Evolutionary conservation across 176 grass and related monocot genomes (phyloP).

Genomic region (Aegilops tauschii): DNA sequence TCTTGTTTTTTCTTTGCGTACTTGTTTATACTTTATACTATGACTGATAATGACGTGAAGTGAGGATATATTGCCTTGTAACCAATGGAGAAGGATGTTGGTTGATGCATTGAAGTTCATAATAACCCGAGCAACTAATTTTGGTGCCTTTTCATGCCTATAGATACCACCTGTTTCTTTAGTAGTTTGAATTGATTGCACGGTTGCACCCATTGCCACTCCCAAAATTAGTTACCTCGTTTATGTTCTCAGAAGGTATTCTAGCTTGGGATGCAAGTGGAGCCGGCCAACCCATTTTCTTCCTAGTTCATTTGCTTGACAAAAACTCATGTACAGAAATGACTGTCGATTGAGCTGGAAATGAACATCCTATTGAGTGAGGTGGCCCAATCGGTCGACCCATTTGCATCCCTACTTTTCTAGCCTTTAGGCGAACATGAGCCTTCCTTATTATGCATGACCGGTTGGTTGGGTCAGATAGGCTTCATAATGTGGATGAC

Average conservation of each 20-base stretch:
- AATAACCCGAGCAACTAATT: neutral
- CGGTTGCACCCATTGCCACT: neutral
- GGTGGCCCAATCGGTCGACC: neutral
- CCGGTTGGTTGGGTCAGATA: neutral
- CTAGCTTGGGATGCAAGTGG: neutral
- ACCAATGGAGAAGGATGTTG: neutral
- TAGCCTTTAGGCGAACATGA: neutral
- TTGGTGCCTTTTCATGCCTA: neutral
- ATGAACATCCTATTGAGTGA: neutral
- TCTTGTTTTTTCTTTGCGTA: neutral
- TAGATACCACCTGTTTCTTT: neutral
- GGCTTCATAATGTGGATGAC: neutral
- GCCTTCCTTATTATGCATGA: neutral
- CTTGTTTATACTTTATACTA: neutral
- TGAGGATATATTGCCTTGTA: neutral
- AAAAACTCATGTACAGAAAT: neutral
- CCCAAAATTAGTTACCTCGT: neutral
- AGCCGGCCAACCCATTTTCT: neutral
- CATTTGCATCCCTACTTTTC: neutral
- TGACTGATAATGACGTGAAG: neutral
- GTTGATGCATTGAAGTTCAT: neutral
- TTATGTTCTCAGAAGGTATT: neutral
- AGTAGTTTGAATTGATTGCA: neutral
- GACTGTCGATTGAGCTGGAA: neutral
- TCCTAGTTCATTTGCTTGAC: neutral